Percentiles rank a stretch among this genome's conserved stretches.
phyloP scores from a whole-genome alignment of 768 basidiomycete species.

The Chalciporus chontae region DNA sequence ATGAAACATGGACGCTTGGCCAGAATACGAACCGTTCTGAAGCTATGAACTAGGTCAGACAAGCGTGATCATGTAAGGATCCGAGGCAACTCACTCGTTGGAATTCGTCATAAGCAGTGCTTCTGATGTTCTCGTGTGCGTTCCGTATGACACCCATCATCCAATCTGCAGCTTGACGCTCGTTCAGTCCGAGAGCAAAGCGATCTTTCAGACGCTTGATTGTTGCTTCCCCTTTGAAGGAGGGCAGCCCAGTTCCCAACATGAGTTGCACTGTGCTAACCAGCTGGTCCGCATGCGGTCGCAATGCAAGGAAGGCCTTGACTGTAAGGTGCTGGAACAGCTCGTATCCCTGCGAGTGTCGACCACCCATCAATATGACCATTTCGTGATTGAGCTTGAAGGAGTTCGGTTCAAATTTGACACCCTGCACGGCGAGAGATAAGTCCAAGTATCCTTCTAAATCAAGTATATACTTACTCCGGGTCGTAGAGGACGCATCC shows the following conservation, averaged over 20 bases:
- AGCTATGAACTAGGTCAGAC: conserved; percentile 31
- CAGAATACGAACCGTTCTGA: conserved; percentile 41
- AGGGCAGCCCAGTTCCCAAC: conserved; percentile 92
- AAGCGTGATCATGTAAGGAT: conserved; percentile 2
- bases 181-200: conserved; percentile 77
- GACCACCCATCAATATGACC: conserved; percentile 96
- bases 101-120: conserved; percentile 94
- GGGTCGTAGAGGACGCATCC: conserved; percentile 42
- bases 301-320: conserved; percentile 94
- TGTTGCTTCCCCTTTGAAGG: conserved; percentile 94
- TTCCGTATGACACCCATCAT: conserved; percentile 89
- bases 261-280: conserved; percentile 87
- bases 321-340: conserved; percentile 92
- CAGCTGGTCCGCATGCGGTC: conserved; percentile 91
- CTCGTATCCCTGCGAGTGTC: conserved; percentile 90
- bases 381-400: conserved; percentile 99
- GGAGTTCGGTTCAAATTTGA: conserved; percentile 97
- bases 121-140: conserved; percentile 92
- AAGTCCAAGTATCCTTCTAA: conserved; percentile 1
- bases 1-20: neutral
- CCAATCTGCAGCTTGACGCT: conserved; percentile 89
- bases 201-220: conserved; percentile 84
- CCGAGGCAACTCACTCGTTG: conserved; percentile 59
- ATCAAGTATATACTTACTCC: conserved; percentile 43
- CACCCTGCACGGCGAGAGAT: conserved; percentile 54